Base-by-base conservation (phyloP, 768 basidiomycete species). In the Lentinula aciculospora region DNA sequence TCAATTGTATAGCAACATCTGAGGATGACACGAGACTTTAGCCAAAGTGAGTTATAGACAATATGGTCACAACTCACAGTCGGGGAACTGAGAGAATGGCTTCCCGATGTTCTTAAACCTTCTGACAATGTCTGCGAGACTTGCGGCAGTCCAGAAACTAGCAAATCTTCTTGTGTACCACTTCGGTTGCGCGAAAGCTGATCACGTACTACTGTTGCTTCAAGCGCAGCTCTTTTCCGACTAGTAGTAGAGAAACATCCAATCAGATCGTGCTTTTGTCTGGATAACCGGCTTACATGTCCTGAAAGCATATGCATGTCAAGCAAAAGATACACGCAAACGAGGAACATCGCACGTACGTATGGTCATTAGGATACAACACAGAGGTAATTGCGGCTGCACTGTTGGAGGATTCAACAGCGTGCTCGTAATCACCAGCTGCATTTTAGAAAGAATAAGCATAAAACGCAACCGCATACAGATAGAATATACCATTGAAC, bases 321-420 rank as follows among this genome's bases (percentile, higher is more conserved):
- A n/a, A 37, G 7, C 28, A 55, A 60, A 42, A 15, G 40, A 42
- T 10, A 31, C 31, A 9, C 29, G 36, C 0, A 28, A 2, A 45
- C 6, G n/a, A 13, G 25, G 28, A 15, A 23, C 7, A 47, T 32
- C 15, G 17, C 62, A 78, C 76, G 69, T 67, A 78, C 71, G 86
- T 90, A 65, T 94, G 89, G 68, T 98, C 96, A 68, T 97, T 96
- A 27, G 96, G 97, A 73, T 99, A 98, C 31, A 98, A 77, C 6
- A 98, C 96, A 8, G 91, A 85, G 3, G 95, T 98, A 68, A 99
- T 97, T 34, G 91, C 92, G 58, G 86, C 89, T 10, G 97, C 97
- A 62, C 87, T 87, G 70, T 94, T 94, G 32, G 88, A 90, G 0
- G 91, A 81, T 64, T 89, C 88, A 25, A 98, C 89, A 2, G 94